Base-by-base conservation (phyloP, 257 asterid genomes). In the Ligustrum vulgare region DNA sequence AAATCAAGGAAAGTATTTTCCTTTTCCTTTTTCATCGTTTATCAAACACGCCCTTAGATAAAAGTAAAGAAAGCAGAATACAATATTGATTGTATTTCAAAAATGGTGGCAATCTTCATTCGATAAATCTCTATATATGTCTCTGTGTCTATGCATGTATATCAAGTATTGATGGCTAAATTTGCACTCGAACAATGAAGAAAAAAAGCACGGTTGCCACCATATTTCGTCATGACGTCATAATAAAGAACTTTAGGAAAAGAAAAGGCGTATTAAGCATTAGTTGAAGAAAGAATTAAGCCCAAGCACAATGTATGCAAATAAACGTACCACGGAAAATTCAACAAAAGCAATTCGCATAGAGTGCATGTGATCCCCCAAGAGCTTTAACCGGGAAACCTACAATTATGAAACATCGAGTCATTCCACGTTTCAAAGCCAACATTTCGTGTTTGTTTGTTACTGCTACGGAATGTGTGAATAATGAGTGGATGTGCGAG, bases 331-430 rank as follows among this genome's bases (percentile, higher is more conserved):
- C 96, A 88, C 82, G 75, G 63, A 75, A 83, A 93, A 93, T 73
- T 93, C 98, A 71, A 91, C 97, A 83, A 93, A 91, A 78, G 98
- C 98, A 77, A 93, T 93, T 63, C 96, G 86, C 28, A 96, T 91
- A 25, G 94, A 86, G 84, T 90, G 98, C 88, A 90, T 86, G 80
- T 93, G 91, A 82, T 93, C 98, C 72, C 97, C 97, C 87, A 91
- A 84, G 80, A 93, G 97, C 96, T 93, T 91, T 82, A 93, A 85
- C 47, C 94, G 94, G 79, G 98, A 93, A 82, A 93, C 98, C 98
- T 93, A 85, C 28, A 80, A 71, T 64, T 22, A 67, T 67, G 68
- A 41, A 43, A 74, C 12, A 43, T 25, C 20, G 2, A 25, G 64
- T 72, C 54, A 76, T 62, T 64, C 6, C 28, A 31, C 69, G 72